Evolutionary conservation across 1,284 basidiomycete species (phyloP).

Genomic region (Entoloma clypeatum): DNA sequence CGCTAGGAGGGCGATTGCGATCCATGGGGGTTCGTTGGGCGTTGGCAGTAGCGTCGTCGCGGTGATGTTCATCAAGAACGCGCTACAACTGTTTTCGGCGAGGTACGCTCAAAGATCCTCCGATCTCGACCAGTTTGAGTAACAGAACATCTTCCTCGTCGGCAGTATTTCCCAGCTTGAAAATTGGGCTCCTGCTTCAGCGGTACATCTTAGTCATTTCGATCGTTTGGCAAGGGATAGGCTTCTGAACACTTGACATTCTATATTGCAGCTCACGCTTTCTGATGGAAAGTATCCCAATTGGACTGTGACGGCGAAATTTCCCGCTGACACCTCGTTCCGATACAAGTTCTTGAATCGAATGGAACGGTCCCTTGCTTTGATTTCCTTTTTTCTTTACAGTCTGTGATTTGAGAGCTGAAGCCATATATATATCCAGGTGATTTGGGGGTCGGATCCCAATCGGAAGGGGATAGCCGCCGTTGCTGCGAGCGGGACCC

Average conservation of each 20-base stretch:
- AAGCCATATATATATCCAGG: slow-evolving; percentile 17
- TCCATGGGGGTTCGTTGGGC: slow-evolving; percentile 46
- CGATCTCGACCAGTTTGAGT: background rate
- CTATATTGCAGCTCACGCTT: slow-evolving; percentile 42
- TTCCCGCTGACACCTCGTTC: slow-evolving; percentile 48
- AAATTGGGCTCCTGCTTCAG: slow-evolving; percentile 43
- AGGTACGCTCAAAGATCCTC: slow-evolving; percentile 33
- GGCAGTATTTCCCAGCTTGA: slow-evolving; percentile 55
- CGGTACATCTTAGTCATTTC: too few species aligned
- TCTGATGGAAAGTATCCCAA: slow-evolving; percentile 52
- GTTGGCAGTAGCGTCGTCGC: slow-evolving; percentile 27
- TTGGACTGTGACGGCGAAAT: slow-evolving; percentile 48
- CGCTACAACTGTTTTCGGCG: slow-evolving; percentile 54
- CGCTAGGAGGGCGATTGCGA: slow-evolving; percentile 53
- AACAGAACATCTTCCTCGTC: slow-evolving; percentile 55
- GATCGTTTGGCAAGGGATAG: too few species aligned
- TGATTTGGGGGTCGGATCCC: slow-evolving; percentile 55
- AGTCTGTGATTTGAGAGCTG: background rate
- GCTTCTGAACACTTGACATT: too few species aligned
- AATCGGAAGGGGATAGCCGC: slow-evolving; percentile 49
- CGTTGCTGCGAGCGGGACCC: slow-evolving; percentile 37
- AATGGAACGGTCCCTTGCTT: slow-evolving; percentile 47
- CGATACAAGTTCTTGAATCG: slow-evolving; percentile 60
- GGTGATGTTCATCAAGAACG: slow-evolving; percentile 49
- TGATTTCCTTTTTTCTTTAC: background rate